These are phyloP conservation scores for Aureobasidium mangrovei DNA, from an alignment of 2,329 filamentous ascomycete species.

Conservation along the genomic window DNA sequence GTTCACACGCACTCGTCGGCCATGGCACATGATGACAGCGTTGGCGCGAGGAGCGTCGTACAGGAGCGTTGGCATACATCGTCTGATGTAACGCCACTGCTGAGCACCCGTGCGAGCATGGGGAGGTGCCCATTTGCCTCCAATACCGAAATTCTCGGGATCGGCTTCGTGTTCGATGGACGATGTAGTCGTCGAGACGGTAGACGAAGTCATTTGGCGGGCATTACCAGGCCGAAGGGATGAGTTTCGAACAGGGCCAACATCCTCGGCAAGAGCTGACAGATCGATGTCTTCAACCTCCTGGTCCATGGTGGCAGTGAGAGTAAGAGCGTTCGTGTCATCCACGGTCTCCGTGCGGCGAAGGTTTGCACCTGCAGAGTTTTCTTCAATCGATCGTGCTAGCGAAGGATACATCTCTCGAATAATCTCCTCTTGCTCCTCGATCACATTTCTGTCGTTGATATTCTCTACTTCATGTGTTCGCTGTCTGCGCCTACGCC, in stretches of 20 bases:
- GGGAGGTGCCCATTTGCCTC: constrained; percentile 29
- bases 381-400: background rate
- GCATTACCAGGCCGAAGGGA: constrained; percentile 18
- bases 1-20: constrained; percentile 37
- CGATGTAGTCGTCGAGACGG: constrained; percentile 18
- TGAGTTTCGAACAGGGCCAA: background rate
- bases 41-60: constrained; percentile 36
- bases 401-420: constrained; percentile 35
- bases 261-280: constrained; percentile 26
- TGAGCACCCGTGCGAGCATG: constrained; percentile 30
- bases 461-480: constrained; percentile 26
- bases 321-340: constrained; percentile 5
- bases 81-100: constrained; percentile 36
- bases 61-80: constrained; percentile 39
- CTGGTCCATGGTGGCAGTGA: constrained; percentile 14
- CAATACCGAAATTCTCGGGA: constrained; percentile 23
- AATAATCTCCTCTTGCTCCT: constrained; percentile 41
- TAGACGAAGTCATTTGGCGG: constrained; percentile 22
- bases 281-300: constrained; percentile 31
- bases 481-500: constrained; percentile 28
- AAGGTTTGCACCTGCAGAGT: background rate
- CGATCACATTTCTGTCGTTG: constrained; percentile 32
- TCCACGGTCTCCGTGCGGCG: constrained; percentile 15
- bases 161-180: background rate
- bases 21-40: constrained; percentile 36